Conservation (phyloP, 768 basidiomycete genomes). For the Rhizopogon salebrosus region DNA sequence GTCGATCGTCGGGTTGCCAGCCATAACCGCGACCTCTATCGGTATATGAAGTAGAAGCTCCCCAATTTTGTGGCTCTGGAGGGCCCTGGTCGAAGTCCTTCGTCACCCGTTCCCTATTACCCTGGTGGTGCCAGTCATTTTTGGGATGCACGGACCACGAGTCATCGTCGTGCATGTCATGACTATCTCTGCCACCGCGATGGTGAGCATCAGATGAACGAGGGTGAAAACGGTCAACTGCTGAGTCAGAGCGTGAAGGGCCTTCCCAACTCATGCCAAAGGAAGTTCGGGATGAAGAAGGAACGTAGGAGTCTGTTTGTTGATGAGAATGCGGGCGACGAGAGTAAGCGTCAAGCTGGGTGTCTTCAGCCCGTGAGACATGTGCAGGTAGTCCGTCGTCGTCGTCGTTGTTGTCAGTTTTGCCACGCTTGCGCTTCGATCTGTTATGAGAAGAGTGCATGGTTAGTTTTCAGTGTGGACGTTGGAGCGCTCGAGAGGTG, state of each 20-base stretch:
- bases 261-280: constrained; percentile 49
- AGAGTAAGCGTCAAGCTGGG: constrained; percentile 47
- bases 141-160: constrained; percentile 38
- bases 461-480: constrained; percentile 9
- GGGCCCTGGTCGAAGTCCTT: constrained; percentile 43
- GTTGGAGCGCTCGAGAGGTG: constrained; percentile 13
- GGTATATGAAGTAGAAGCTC: constrained; percentile 36
- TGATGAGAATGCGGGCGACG: constrained; percentile 40
- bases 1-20: constrained; percentile 40
- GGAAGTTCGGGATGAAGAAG: constrained; percentile 35
- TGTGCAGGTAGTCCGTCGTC: constrained; percentile 37
- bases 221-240: constrained; percentile 33
- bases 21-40: constrained; percentile 36
- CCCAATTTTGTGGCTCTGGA: constrained; percentile 41
- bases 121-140: constrained; percentile 36
- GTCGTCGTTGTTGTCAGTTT: constrained; percentile 47
- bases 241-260: constrained; percentile 42
- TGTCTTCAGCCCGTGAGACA: constrained; percentile 47
- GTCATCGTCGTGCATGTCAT: constrained; percentile 39
- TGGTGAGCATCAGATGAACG: constrained; percentile 45
- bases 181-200: constrained; percentile 45
- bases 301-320: constrained; percentile 41
- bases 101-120: constrained; percentile 42
- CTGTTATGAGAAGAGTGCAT: constrained; percentile 36
- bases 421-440: constrained; percentile 47